phyloP scores from a whole-genome alignment of 495 filamentous ascomycete genomes.

The Aspergillus carlsbadensis region DNA sequence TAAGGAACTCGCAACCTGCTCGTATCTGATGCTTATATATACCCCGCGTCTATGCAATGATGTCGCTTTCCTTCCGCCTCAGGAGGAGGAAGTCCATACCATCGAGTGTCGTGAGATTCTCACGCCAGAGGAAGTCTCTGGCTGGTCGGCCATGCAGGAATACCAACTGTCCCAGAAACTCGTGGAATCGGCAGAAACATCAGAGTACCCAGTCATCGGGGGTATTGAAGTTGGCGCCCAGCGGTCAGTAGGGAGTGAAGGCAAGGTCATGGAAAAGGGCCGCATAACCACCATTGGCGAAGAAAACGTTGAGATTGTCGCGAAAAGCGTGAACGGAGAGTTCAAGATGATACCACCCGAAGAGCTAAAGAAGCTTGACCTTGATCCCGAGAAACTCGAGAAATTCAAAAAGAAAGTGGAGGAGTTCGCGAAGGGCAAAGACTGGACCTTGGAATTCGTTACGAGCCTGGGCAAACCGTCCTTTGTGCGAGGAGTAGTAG shows the following conservation, averaged over 20 bases:
- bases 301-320: slow-evolving; percentile 50
- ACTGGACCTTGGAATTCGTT: slow-evolving; percentile 50
- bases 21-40: slow-evolving; percentile 92
- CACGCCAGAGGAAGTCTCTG: slow-evolving; percentile 50
- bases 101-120: slow-evolving; percentile 79
- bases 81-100: slow-evolving; percentile 71
- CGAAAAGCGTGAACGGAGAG: slow-evolving; percentile 57
- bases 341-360: slow-evolving; percentile 53
- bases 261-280: slow-evolving; percentile 55
- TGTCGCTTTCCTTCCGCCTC: slow-evolving; percentile 84
- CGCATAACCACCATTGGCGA: slow-evolving; percentile 39
- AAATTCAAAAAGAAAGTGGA: slow-evolving; percentile 56
- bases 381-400: slow-evolving; percentile 69
- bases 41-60: slow-evolving; percentile 92
- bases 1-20: slow-evolving; percentile 91
- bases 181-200: slow-evolving; percentile 28
- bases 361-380: slow-evolving; percentile 64
- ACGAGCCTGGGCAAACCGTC: slow-evolving; percentile 46
- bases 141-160: slow-evolving; percentile 56
- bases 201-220: slow-evolving; percentile 50
- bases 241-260: slow-evolving; percentile 55
- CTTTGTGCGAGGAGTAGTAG: slow-evolving; percentile 43
- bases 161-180: slow-evolving; percentile 37
- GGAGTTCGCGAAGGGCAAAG: slow-evolving; percentile 40
- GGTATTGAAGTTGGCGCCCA: slow-evolving; percentile 61